Conservation (phyloP, 768 basidiomycete genomes). For the Tephrocybe sp. region DNA sequence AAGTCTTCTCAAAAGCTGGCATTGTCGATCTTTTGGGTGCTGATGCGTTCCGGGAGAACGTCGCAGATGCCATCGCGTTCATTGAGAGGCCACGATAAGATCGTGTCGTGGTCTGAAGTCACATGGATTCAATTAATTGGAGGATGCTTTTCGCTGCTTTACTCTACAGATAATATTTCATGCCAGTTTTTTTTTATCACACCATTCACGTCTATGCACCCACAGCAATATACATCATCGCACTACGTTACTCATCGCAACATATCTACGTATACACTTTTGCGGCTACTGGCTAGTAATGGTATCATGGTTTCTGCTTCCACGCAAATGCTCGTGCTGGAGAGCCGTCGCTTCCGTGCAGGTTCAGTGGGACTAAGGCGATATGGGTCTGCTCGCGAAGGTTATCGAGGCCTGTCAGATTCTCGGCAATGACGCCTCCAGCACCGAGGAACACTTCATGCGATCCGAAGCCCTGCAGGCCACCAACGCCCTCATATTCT, state of each 20-base stretch:
- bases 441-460: constrained; percentile 62
- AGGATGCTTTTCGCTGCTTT: not conserved
- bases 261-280: not conserved
- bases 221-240: too few relatives aligned
- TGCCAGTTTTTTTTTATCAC: not conserved
- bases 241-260: not conserved
- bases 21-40: constrained; percentile 48
- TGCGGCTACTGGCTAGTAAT: not conserved
- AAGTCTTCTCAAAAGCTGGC: constrained; percentile 50
- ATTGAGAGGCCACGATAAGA: constrained; percentile 30
- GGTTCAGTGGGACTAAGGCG: constrained; percentile 56
- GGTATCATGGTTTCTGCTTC: constrained; percentile 14
- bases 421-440: constrained; percentile 71
- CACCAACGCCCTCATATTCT: constrained; percentile 31
- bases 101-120: not conserved
- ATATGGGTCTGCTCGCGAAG: constrained; percentile 38
- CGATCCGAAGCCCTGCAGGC: constrained; percentile 44
- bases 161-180: not conserved
- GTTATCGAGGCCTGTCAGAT: constrained; percentile 54
- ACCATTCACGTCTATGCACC: not conserved
- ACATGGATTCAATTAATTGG: not conserved
- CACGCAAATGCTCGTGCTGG: constrained; percentile 71
- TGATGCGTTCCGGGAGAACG: constrained; percentile 48
- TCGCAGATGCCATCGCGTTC: constrained; percentile 51
- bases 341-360: constrained; percentile 64